Conservation (phyloP, 1,139 yeast species). For the Yamadazyma jaroonii region DNA sequence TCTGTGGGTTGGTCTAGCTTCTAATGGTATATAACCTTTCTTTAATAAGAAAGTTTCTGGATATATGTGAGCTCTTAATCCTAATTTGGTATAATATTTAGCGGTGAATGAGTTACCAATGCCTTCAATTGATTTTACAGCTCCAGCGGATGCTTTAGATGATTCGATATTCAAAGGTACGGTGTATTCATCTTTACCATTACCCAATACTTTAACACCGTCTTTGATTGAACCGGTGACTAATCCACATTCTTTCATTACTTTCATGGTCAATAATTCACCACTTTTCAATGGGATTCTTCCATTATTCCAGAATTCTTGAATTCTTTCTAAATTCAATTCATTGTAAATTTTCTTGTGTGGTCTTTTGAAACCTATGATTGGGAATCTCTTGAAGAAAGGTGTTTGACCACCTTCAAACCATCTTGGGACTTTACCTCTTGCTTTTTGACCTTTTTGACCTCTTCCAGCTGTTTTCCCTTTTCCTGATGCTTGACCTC, state of each 20-base stretch:
- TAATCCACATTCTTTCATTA: conserved; percentile 72
- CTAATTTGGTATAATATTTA: conserved; percentile 62
- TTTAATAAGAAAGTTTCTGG: conserved; percentile 69
- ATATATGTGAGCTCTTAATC: conserved; percentile 70
- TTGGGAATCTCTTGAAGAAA: conserved; percentile 82
- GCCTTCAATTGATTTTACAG: conserved; percentile 69
- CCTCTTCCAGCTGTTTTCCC: conserved; percentile 98
- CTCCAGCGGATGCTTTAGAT: conserved; percentile 71
- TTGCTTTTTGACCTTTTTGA: conserved; percentile 97
- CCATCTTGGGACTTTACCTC: conserved; percentile 88
- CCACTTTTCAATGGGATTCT: conserved; percentile 62
- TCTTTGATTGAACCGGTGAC: conserved; percentile 68
- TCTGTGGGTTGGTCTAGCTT: conserved; percentile 82
- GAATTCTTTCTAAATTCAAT: conserved; percentile 57
- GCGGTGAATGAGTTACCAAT: conserved; percentile 75
- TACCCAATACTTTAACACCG: conserved; percentile 82
- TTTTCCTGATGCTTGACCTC: conserved; percentile 93
- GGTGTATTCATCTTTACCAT: conserved; percentile 54
- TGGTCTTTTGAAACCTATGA: conserved; percentile 76
- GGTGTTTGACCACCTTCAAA: conserved; percentile 99
- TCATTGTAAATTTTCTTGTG: conserved; percentile 49
- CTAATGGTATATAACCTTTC: conserved; percentile 78
- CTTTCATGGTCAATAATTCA: conserved; percentile 57
- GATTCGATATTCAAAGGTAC: conserved; percentile 77
- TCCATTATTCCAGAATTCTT: conserved; percentile 64